These are phyloP conservation scores for Syzygium aqueum DNA, from an alignment of 345 rosid genomes.

Conservation along the genomic window DNA sequence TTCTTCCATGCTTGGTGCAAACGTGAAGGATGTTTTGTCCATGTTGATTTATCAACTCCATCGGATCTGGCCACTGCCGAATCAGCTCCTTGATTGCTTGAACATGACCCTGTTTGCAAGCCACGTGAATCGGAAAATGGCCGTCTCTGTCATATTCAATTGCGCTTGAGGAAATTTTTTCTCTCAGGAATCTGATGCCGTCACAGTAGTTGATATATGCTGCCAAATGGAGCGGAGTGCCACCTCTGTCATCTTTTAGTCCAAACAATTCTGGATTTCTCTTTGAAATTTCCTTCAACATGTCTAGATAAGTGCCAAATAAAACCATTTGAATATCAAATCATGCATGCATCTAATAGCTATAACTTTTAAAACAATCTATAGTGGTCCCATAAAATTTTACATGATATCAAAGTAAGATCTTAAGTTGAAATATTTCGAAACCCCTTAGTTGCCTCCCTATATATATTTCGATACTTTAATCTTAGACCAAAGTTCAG, in stretches of 20 bases:
- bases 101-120: background rate
- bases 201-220: background rate
- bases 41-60: background rate
- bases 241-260: background rate
- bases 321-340: background rate
- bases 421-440: too few species aligned
- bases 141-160: background rate
- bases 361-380: background rate
- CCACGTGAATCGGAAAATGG: background rate
- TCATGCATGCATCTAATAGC: background rate
- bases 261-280: background rate
- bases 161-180: background rate
- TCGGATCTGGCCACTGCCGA: background rate
- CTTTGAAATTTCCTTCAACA: background rate
- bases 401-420: background rate
- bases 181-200: background rate
- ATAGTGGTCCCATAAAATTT: background rate
- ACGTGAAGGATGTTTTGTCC: background rate
- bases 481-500: background rate
- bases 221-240: background rate
- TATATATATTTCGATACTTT: too few species aligned
- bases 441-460: background rate
- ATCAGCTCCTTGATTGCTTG: background rate
- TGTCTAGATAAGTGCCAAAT: background rate
- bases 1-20: background rate